phyloP scores from a whole-genome alignment of 2,329 filamentous ascomycete genomes.

The Beauveria australis region DNA sequence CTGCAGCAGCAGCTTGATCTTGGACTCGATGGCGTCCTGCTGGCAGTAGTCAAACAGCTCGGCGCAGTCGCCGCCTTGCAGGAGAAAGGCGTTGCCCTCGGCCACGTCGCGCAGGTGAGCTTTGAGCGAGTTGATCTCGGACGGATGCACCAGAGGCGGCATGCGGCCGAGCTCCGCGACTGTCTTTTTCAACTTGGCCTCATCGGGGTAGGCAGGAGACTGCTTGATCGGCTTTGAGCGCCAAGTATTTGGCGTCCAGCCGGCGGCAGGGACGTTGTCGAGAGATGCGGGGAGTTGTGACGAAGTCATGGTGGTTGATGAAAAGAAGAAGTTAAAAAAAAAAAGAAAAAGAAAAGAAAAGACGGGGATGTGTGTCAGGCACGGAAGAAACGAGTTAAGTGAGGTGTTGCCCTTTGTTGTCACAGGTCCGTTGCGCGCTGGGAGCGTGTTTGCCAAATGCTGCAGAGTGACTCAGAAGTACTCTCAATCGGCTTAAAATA shows the following conservation, averaged over 20 bases:
- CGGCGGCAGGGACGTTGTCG: neutral
- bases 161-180: constrained; percentile 57
- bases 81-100: constrained; percentile 79
- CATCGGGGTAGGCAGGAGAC: constrained; percentile 60
- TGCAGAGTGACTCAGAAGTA: too few species aligned
- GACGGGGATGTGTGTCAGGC: neutral
- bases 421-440: too few species aligned
- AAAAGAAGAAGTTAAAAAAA: too few species aligned
- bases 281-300: neutral
- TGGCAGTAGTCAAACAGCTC: constrained; percentile 97
- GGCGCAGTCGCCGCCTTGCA: constrained; percentile 95
- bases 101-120: constrained; percentile 77
- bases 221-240: constrained; percentile 73
- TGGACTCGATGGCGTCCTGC: constrained; percentile 81
- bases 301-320: neutral
- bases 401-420: too few species aligned
- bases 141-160: constrained; percentile 71
- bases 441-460: too few species aligned
- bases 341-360: too few species aligned
- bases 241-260: constrained; percentile 62
- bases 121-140: constrained; percentile 74
- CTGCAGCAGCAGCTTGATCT: constrained; percentile 92
- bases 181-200: constrained; percentile 48
- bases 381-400: too few species aligned
- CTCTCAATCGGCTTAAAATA: too few species aligned